Conservation (phyloP, 208 protist genomes). For the Wallacemonas sp. region DNA sequence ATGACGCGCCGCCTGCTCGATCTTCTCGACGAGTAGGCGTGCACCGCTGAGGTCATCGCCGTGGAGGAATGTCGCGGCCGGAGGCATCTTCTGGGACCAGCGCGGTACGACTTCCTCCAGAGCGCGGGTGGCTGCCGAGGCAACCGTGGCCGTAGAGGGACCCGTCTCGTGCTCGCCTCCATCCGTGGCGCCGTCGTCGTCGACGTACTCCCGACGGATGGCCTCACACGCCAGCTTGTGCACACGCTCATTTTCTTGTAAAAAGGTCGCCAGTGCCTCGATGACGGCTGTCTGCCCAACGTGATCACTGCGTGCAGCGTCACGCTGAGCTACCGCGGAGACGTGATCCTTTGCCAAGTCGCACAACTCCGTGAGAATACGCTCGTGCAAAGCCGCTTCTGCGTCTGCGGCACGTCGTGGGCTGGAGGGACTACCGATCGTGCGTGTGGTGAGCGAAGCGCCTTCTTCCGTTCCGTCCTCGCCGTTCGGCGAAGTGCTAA, state of each 20-base stretch:
- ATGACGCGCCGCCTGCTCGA: slow-evolving; percentile 26
- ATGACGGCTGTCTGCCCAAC: background rate
- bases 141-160: background rate
- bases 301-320: background rate
- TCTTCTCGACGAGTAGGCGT: slow-evolving; percentile 41
- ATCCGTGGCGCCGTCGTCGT: slow-evolving; percentile 1
- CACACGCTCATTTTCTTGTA: slow-evolving; percentile 18
- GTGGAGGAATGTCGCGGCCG: slow-evolving; percentile 67
- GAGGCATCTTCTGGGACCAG: slow-evolving; percentile 75
- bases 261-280: slow-evolving; percentile 1
- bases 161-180: too few species aligned
- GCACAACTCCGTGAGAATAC: background rate
- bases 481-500: background rate
- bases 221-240: slow-evolving; percentile 90
- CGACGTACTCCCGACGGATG: slow-evolving; percentile 68
- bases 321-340: background rate
- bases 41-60: slow-evolving; percentile 81
- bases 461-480: background rate
- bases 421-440: background rate
- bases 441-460: background rate
- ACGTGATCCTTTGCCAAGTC: slow-evolving; percentile 10
- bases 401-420: background rate
- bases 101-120: slow-evolving; percentile 49
- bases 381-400: background rate
- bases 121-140: background rate